Conservation (phyloP, 2,329 filamentous ascomycete species). For the Dichotomopilus funicola region DNA sequence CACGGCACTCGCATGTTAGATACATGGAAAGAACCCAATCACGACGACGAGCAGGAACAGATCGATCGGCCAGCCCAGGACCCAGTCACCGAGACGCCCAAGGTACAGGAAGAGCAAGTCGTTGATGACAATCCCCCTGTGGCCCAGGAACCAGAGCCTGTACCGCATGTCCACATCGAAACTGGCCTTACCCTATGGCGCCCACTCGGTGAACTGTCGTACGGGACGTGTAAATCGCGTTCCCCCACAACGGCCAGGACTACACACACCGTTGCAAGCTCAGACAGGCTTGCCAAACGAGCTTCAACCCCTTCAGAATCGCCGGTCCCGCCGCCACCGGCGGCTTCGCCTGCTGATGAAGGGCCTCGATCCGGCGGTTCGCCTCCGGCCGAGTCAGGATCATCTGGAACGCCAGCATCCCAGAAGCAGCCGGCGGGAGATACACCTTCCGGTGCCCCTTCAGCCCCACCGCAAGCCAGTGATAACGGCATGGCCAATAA, state of each 20-base stretch:
- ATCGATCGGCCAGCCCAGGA: conserved; percentile 21
- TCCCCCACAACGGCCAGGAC: conserved; percentile 24
- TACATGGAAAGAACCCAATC: conserved; percentile 69
- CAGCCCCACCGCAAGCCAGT: conserved; percentile 1
- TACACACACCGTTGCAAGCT: conserved; percentile 16
- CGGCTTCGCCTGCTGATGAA: conserved; percentile 4
- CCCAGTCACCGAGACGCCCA: conserved; percentile 26
- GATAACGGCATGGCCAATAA: conserved; percentile 5
- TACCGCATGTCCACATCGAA: conserved; percentile 8
- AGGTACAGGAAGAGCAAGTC: conserved; percentile 11
- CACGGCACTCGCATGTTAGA: conserved; percentile 97
- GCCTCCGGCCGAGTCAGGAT: conserved; percentile 10
- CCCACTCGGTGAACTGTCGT: conserved; percentile 14
- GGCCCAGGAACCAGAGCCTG: neutral
- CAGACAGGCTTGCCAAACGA: conserved; percentile 2
- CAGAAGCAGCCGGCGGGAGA: conserved; percentile 9
- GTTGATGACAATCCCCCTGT: conserved; percentile 1
- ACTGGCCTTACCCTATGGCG: conserved; percentile 25
- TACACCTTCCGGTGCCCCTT: conserved; percentile 1
- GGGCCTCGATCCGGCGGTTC: conserved; percentile 5
- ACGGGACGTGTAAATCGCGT: conserved; percentile 23
- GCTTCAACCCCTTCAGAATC: conserved; percentile 7
- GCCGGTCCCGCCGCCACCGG: conserved; percentile 8
- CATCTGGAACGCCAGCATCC: conserved; percentile 2
- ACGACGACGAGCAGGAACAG: conserved; percentile 49